Conservation (phyloP, 192 early-diverging fungal species). For the Helicostylum pulchrum region DNA sequence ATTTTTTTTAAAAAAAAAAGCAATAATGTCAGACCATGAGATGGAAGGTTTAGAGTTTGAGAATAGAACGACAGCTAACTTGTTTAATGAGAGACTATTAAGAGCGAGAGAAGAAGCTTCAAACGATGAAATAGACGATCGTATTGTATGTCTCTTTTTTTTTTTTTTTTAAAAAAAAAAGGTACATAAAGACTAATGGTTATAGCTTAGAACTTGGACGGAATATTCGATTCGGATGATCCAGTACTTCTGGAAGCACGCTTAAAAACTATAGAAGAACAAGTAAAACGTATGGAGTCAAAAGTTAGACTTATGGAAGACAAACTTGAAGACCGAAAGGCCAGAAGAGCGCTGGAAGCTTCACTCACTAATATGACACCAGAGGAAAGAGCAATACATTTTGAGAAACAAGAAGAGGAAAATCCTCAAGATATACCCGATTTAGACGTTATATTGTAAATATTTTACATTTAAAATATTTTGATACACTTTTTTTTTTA, state of each 20-base stretch:
- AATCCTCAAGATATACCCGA: background rate
- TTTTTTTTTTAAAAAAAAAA: too few relatives aligned
- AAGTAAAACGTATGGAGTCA: background rate
- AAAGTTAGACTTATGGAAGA: conserved; percentile 1
- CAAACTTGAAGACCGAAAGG: background rate
- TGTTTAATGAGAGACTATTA: too few relatives aligned
- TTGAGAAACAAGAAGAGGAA: conserved; percentile 16
- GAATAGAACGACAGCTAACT: too few relatives aligned
- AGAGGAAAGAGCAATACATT: conserved; percentile 15
- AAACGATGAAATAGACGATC: background rate
- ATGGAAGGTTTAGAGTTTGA: too few relatives aligned
- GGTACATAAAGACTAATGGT: background rate
- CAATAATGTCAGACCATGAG: too few relatives aligned
- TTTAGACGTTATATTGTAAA: conserved; percentile 16
- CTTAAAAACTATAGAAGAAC: background rate
- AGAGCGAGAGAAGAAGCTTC: too few relatives aligned
- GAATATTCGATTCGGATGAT: background rate
- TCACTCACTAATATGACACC: conserved; percentile 20
- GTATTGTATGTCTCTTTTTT: background rate
- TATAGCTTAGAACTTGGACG: background rate
- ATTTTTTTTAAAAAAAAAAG: background rate
- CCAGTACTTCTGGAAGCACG: background rate
- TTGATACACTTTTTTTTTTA: background rate
- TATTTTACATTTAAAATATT: background rate
- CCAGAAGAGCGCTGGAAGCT: conserved; percentile 1